Evolutionary conservation across 2,329 filamentous ascomycete genomes (phyloP).

Genomic region (Phialophora macrospora): DNA sequence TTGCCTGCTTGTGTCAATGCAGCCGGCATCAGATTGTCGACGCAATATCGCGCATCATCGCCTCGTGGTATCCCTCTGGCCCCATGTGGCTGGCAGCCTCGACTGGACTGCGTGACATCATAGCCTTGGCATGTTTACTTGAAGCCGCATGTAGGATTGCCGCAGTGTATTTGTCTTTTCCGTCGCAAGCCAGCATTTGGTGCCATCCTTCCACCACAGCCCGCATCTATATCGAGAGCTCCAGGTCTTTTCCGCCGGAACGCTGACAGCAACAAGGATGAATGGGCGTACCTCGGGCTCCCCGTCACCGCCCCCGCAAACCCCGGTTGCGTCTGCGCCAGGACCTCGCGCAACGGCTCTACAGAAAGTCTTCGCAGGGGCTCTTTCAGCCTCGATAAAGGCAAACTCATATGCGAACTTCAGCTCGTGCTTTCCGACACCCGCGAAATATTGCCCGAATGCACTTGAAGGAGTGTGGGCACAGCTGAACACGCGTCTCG

Average conservation of each 20-base stretch:
- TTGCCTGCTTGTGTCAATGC: not conserved
- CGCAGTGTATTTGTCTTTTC: not conserved
- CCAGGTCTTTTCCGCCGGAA: not conserved
- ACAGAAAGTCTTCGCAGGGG: constrained; percentile 64
- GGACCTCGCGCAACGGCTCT: constrained; percentile 65
- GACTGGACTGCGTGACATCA: not conserved
- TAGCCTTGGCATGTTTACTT: constrained; percentile 24
- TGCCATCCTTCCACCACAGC: not conserved
- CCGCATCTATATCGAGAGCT: not conserved
- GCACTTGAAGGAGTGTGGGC: constrained; percentile 62
- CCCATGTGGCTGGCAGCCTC: not conserved
- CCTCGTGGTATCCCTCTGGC: not conserved
- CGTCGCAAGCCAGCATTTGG: not conserved
- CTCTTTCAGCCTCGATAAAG: constrained; percentile 63
- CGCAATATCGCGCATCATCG: no score
- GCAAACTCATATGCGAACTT: constrained; percentile 67
- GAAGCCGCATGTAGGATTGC: not conserved
- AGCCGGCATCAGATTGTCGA: not conserved
- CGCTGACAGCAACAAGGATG: constrained; percentile 19
- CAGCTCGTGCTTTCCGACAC: constrained; percentile 67
- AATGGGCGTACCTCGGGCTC: constrained; percentile 42
- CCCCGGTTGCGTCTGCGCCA: constrained; percentile 60
- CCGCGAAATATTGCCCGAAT: constrained; percentile 61
- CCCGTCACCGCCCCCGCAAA: constrained; percentile 59
- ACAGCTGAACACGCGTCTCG: constrained; percentile 63